Conservation (phyloP, 768 basidiomycete genomes). For the Collybia sp. region DNA sequence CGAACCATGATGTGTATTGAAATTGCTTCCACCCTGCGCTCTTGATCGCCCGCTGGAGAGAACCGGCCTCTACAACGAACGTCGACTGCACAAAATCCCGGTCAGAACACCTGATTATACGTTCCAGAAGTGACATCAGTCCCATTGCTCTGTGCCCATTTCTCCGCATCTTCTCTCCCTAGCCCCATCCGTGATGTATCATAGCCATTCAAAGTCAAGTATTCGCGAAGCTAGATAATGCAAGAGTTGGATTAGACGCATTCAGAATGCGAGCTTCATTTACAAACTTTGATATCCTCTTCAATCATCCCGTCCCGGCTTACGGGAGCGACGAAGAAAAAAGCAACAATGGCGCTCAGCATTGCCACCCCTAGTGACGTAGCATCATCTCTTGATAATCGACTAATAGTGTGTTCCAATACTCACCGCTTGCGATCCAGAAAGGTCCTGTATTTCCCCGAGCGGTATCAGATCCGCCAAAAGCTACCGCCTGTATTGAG, state of each 20-base stretch:
- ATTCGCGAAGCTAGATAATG: constrained; percentile 62
- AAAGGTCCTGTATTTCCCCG: constrained; percentile 80
- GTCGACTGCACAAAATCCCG: no score
- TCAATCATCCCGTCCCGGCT: constrained; percentile 71
- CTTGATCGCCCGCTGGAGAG: no score
- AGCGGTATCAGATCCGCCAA: constrained; percentile 46
- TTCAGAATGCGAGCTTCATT: neutral
- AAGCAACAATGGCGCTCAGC: constrained; percentile 67
- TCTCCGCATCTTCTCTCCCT: no score
- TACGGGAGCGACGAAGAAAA: constrained; percentile 71
- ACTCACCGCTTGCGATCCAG: constrained; percentile 69
- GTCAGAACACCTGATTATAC: no score
- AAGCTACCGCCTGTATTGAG: constrained; percentile 33
- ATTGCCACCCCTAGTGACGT: neutral
- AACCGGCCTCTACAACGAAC: no score
- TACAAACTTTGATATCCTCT: constrained; percentile 58
- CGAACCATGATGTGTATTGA: no score
- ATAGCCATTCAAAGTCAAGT: constrained; percentile 73
- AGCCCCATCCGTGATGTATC: constrained; percentile 38
- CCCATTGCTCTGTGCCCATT: no score
- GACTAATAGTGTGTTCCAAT: no score
- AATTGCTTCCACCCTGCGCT: no score
- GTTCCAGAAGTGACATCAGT: no score
- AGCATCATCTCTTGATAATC: constrained; percentile 3
- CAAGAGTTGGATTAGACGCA: neutral